A percentile compares a stretch with the other conserved stretches of the same genome.
Evolutionary conservation across 164 flowering plant genomes (phyloP).

Genomic region (Protea cynaroides): DNA sequence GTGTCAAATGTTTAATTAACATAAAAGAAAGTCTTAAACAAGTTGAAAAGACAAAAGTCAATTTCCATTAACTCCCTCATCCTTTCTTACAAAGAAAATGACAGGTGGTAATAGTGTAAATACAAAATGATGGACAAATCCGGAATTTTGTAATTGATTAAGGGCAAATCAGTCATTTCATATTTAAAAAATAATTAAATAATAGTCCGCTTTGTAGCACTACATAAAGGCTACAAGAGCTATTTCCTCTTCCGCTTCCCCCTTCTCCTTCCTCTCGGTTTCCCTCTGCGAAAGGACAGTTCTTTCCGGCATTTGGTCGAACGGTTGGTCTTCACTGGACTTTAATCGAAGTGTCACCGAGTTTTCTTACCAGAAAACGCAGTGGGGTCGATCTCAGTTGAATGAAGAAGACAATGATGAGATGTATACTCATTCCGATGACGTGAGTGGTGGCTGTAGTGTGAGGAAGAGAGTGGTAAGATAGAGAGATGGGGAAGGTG

Average conservation of each 20-base stretch:
- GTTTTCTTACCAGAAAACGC: slow-evolving; percentile 1
- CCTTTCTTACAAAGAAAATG: not conserved
- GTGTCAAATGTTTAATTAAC: no score
- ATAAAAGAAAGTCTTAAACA: no score
- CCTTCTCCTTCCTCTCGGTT: slow-evolving; percentile 13
- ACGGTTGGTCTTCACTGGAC: slow-evolving; percentile 13
- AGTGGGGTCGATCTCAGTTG: not conserved
- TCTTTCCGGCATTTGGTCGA: slow-evolving; percentile 25
- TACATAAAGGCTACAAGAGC: slow-evolving; percentile 8
- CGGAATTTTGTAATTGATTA: slow-evolving; percentile 3
- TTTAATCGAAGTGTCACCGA: not conserved
- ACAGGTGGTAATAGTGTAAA: no score
- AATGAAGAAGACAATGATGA: not conserved
- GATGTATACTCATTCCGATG: slow-evolving; percentile 6
- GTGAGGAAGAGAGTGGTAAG: slow-evolving; percentile 4
- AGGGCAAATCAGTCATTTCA: slow-evolving; percentile 44
- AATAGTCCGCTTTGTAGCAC: slow-evolving; percentile 38
- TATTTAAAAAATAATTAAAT: slow-evolving; percentile 18
- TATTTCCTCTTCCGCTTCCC: slow-evolving; percentile 10
- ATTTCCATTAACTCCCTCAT: no score
- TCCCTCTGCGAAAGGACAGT: slow-evolving; percentile 9
- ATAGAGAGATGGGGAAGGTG: slow-evolving; percentile 52
- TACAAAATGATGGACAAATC: slow-evolving; percentile 14
- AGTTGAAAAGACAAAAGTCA: no score
- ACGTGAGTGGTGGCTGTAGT: slow-evolving; percentile 12